phyloP scores from a whole-genome alignment of 169 alveolate genomes.

The Babesia ovis region DNA sequence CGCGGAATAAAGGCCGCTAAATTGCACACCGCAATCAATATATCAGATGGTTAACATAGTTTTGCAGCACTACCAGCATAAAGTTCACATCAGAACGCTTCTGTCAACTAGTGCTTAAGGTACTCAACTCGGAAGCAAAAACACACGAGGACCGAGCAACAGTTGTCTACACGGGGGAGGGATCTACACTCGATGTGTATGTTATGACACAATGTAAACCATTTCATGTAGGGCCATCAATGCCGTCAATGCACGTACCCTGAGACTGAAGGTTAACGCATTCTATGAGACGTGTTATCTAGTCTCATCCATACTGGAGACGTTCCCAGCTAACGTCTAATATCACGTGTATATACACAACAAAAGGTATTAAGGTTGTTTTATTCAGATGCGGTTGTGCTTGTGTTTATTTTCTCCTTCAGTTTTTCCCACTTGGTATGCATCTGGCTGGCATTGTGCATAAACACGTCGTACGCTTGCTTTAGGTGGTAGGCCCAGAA shows the following conservation, averaged over 20 bases:
- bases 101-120: slow-evolving; percentile 35
- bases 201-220: background rate
- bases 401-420: slow-evolving; percentile 37
- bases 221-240: slow-evolving; percentile 22
- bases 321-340: slow-evolving; percentile 7
- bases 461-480: slow-evolving; percentile 6
- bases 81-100: slow-evolving; percentile 43
- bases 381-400: background rate
- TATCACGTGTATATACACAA: background rate
- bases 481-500: slow-evolving; percentile 43
- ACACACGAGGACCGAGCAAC: slow-evolving; percentile 31
- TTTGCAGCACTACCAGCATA: slow-evolving; percentile 33
- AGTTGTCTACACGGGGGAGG: slow-evolving; percentile 27
- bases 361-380: background rate
- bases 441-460: slow-evolving; percentile 15
- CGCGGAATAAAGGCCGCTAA: background rate
- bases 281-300: slow-evolving; percentile 66
- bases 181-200: slow-evolving; percentile 48
- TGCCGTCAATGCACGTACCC: slow-evolving; percentile 28
- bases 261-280: slow-evolving; percentile 59
- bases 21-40: no score
- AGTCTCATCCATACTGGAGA: slow-evolving; percentile 47
- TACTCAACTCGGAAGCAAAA: slow-evolving; percentile 46
- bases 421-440: slow-evolving; percentile 29
- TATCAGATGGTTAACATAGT: background rate